Evolutionary conservation across 176 grass and related monocot species (phyloP), one percentile per base, ranked within the genome.

Genomic region (Secale cereale): DNA sequence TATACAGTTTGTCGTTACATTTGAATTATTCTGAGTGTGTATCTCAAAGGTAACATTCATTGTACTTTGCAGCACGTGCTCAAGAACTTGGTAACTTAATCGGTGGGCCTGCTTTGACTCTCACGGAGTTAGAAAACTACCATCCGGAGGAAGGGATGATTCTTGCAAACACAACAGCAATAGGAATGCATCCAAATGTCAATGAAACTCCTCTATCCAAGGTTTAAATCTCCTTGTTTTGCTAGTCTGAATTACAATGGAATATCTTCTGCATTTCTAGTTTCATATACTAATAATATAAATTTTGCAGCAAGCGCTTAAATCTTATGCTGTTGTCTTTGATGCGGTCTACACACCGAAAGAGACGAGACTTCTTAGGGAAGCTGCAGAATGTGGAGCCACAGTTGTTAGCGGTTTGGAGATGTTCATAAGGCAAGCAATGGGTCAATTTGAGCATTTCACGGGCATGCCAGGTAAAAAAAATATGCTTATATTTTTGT

Each of bases 161-260:
- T 94, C 97, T 99, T 89, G 97, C 93, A 75, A 99, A 99, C 88
- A 91, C 97, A 32, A 96, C 97, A 88, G 94, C 97, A 46, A 94
- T 99, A 32, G 97, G 93, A 85, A 99, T 99, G 97, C 84, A 94
- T 74, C 97, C 97, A 78, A 94, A 94, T 88, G 78, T 96, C 65
- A 89, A 94, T 65, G 90, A 99, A 77, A 99, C 97, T 52, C 97
- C 97, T 77, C 62, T 99, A 65, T 87, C 88, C 46, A 99, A 99
- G 97, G 97, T 99, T 80, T 57, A 29, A 80, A 65, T 17, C 63
- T 16, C 5, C 40, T 74, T 76, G 31, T 30, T 78, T 63, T 72
- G 12, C 39, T 80, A 29, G 2, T 81, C 20, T 10, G 32, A 45
- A 16, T 43, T 82, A 3, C 85, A 37, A 43, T 57, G 1, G 0